phyloP scores from a whole-genome alignment of 2,329 filamentous ascomycete genomes.

The Fusarium nelsonii region DNA sequence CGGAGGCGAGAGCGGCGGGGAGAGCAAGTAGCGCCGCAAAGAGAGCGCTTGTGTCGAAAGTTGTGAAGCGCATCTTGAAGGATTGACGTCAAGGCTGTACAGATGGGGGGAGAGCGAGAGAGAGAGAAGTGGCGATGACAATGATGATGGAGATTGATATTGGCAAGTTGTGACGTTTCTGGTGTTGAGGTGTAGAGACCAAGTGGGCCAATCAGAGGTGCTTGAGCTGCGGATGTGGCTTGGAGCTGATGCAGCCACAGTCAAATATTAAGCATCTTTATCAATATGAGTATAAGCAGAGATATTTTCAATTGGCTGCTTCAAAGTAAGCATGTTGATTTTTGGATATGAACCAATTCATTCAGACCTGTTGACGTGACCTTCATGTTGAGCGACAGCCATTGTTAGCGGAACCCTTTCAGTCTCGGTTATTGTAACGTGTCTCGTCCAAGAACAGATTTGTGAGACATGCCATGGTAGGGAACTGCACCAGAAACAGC shows the following conservation, averaged over 20 bases:
- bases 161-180: constrained; percentile 38
- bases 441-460: constrained; percentile 2
- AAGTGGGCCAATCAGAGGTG: constrained; percentile 42
- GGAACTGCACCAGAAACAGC: neutral
- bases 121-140: neutral
- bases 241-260: constrained; percentile 38
- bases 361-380: neutral
- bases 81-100: neutral
- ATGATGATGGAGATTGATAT: constrained; percentile 24
- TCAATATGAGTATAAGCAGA: neutral
- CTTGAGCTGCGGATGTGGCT: constrained; percentile 30
- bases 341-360: too few relatives aligned
- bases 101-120: neutral
- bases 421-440: neutral
- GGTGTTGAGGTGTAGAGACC: constrained; percentile 38
- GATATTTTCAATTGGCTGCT: neutral
- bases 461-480: neutral
- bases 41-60: constrained; percentile 51
- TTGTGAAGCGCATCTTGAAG: constrained; percentile 53
- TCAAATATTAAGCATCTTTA: neutral
- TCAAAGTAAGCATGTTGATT: too few relatives aligned
- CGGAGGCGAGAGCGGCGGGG: constrained; percentile 47
- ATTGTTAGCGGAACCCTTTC: neutral
- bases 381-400: neutral
- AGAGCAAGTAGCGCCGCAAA: constrained; percentile 54